Base-by-base conservation (phyloP, 176 grass and related monocot genomes). In the Stipa capillata region DNA sequence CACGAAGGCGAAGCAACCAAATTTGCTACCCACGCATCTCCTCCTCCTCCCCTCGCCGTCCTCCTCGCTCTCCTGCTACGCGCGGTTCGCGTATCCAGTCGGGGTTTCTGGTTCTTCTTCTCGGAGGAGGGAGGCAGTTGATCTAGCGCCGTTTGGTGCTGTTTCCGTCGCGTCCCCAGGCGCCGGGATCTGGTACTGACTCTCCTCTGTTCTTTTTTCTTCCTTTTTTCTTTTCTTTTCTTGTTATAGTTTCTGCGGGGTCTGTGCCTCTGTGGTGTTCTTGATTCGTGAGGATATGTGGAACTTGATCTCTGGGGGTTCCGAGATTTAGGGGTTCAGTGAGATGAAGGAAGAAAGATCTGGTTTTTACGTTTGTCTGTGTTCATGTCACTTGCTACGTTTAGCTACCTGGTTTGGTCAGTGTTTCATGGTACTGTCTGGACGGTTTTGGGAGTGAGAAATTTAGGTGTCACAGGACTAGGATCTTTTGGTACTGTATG, bases 131-230 rank as follows among this genome's bases (percentile, higher is more conserved):
- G 53, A 34, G n/a, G n/a, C n/a, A n/a, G n/a, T n/a, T 36, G 10
- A 31, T 37, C 52, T 13, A n/a, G 13, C 79, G 7, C 37, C 64
- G 29, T 7, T 50, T 8, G 9, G 28, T 8, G 7, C 39, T 15
- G 10, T 2, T 15, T 33, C 28, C 6, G 59, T 55, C 20, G 24
- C 8, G 69, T 5, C 36, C 10, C 66, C 6, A 2, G 23, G 9
- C 23, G 33, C 34, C 33, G 23, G 69, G 57, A 74, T 74, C 57
- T 52, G 80, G 80, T 83, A 65, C 36, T 3, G 44, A 7, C 31
- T 11, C 18, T 0, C 4, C 1, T 14, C 39, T 4, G 1, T 0
- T 6, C 0, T 21, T 6, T 59, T 21, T 1, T 53, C 0, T 2
- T 13, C 14, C 5, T 50, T 32, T 6, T 40, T 20, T 28, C 9